These are phyloP conservation scores for Orbilia javanica DNA, from an alignment of 2,329 filamentous ascomycete genomes.

Conservation along the genomic window DNA sequence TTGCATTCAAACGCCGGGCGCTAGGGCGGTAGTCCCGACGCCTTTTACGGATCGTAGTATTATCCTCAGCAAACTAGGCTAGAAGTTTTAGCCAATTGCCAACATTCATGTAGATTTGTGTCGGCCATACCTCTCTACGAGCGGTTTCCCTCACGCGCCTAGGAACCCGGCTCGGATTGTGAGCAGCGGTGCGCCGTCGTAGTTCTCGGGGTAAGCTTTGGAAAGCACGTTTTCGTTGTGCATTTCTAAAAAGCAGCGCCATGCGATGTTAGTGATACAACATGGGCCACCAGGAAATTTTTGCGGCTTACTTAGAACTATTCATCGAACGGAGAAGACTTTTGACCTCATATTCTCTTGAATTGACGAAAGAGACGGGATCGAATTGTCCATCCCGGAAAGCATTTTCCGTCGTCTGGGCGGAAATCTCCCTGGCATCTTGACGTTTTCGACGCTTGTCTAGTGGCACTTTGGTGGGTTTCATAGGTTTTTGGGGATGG, in stretches of 20 bases:
- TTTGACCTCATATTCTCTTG: constrained; percentile 89
- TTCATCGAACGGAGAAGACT: constrained; percentile 53
- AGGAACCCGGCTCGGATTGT: constrained; percentile 92
- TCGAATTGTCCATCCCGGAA: constrained; percentile 81
- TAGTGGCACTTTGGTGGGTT: not conserved
- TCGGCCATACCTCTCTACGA: constrained; percentile 60
- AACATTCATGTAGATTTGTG: not conserved
- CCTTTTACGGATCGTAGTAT: constrained; percentile 33
- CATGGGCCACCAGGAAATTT: not conserved
- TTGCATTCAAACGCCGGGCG: constrained; percentile 62
- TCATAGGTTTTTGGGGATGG: not conserved
- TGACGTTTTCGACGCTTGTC: constrained; percentile 66
- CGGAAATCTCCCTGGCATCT: constrained; percentile 68
- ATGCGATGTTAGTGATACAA: not conserved
- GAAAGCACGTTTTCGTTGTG: constrained; percentile 75
- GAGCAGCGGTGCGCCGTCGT: constrained; percentile 88
- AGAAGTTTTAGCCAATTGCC: constrained; percentile 4
- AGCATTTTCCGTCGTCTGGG: constrained; percentile 66
- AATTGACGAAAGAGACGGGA: constrained; percentile 83
- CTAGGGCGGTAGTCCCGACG: constrained; percentile 37
- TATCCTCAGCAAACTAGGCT: constrained; percentile 41
- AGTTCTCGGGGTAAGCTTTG: constrained; percentile 88
- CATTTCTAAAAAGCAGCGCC: constrained; percentile 18
- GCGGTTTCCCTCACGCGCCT: constrained; percentile 73
- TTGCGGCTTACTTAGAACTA: constrained; percentile 36